A percentile compares a stretch with the other conserved stretches of the same genome.
Evolutionary conservation across 2,329 filamentous ascomycete species (phyloP).

Genomic region (Fusarium avenaceum): DNA sequence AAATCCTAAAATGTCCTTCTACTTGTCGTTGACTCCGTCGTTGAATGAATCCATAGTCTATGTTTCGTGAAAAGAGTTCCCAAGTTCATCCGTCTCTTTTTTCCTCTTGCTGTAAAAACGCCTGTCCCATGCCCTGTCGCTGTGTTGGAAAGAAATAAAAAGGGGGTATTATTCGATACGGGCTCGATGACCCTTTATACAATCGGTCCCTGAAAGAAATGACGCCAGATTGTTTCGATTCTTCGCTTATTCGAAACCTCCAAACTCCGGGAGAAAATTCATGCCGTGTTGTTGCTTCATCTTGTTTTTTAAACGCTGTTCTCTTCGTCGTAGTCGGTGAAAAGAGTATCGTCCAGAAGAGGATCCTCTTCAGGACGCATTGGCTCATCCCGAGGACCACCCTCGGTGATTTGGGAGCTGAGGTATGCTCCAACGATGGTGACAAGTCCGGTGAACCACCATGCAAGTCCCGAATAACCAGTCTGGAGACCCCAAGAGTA

Average conservation of each 20-base stretch:
- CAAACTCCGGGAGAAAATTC: conserved; percentile 39
- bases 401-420: conserved; percentile 81
- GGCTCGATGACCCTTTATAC: conserved; percentile 37
- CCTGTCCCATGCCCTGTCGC: conserved; percentile 43
- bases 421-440: conserved; percentile 81
- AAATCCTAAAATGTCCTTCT: conserved; percentile 32
- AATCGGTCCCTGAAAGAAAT: conserved; percentile 45
- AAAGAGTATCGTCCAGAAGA: conserved; percentile 50
- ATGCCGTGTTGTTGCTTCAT: conserved; percentile 24
- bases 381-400: conserved; percentile 61
- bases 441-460: conserved; percentile 90
- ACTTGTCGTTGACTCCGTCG: conserved; percentile 38
- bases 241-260: conserved; percentile 40
- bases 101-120: conserved; percentile 41
- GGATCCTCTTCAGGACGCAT: conserved; percentile 57
- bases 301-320: conserved; percentile 48
- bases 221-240: conserved; percentile 44
- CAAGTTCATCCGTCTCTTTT: conserved; percentile 37
- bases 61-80: conserved; percentile 42
- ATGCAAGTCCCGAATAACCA: conserved; percentile 89
- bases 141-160: conserved; percentile 35
- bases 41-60: conserved; percentile 43
- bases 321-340: conserved; percentile 53
- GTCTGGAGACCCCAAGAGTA: conserved; percentile 83
- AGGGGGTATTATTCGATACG: conserved; percentile 40